Base-by-base conservation (phyloP, 768 basidiomycete species). In the Hemileccinum impolitum region DNA sequence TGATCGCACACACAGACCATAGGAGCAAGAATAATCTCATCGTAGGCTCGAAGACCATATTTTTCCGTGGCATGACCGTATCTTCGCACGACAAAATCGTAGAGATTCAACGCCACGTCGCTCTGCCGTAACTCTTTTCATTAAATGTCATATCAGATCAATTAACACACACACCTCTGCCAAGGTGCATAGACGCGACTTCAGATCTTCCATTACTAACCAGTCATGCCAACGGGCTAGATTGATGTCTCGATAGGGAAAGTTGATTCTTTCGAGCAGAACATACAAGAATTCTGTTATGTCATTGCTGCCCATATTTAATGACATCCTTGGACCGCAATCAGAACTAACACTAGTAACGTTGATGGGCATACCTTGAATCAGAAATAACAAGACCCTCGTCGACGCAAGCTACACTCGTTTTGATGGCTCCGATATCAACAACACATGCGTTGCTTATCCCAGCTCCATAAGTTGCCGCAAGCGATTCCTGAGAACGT, bases 371-470 rank as follows among this genome's bases (percentile, higher is more conserved):
- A 38, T 59, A 90, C 94, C 94, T 80, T 2, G 93, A 92, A 58
- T 99, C 96, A 5, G 85, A 63, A 25, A 94, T 71, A 18, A 99
- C 80, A 43, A 94, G 63, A 2, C 96, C 96, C 59, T 99, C 96
- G 49, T 98, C 96, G 2, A 98, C 87, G 62, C 94, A 97, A 0
- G 94, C 84, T 36, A 99, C 81, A 51, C 81, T 91, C 2, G 90
- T 93, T 47, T 77, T 81, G 14, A 74, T 77, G 12, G 95, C 89
- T 3, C 96, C 96, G 43, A 98, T 85, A 65, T 99, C 92, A 31
- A 99, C 89, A 5, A 99, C 90, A 60, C 96, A 98, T 11, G 94
- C 96, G 59, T 84, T 88, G 0, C 91, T 91, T 44, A 98, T 84
- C 7, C 95, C 95, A 7, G 95, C 94, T 18, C 94, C 94, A 63